Evolutionary conservation across 306 rosid species (phyloP), one percentile per base, ranked within the genome.

Genomic region (Malus domestica): DNA sequence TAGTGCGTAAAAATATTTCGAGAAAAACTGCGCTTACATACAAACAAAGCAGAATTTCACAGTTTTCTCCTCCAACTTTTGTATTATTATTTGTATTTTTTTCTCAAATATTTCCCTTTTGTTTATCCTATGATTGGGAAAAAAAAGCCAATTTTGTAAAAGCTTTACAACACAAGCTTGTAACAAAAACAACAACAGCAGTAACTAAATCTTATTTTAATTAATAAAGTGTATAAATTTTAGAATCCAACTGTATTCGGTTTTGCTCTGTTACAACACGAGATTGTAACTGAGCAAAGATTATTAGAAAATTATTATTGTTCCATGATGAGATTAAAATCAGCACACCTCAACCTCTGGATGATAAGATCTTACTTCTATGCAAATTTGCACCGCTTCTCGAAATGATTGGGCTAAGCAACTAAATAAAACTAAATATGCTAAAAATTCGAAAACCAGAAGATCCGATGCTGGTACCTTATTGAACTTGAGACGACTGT

Each of bases 401-500:
- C 55, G 55, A 49, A 49, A 49, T 49, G 8, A 49, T 49, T 49
- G 8, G 55, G 55, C 55, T 5, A 42, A 42, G 45, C 11, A 42
- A 42, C 45, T 8, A 42, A 42, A 42, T 2, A 42, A 42, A 42
- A 42, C 42, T 7, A 38, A 38, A 38, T 38, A 38, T 38, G 42
- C 54, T 49, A 49, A 49, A 4, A 49, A 49, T 0, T 49, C 19
- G 54, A 46, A 19, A 45, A 54, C 27, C 54, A 29, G 52, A 20
- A 75, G 22, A 72, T 66, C 32, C 18, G 59, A 29, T 78, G 29
- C 38, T 40, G 25, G 63, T 90, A 93, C 98, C 97, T 91, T 89
- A 60, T 95, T 89, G 73, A 95, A 90, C 86, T 89, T 86, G 90
- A 95, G 96, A 76, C 97, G 97, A 71, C 58, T 80, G 71, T 92